These are phyloP conservation scores for Tetrastigma voinierianum DNA, from an alignment of 164 flowering plant genomes.

Conservation along the genomic window DNA sequence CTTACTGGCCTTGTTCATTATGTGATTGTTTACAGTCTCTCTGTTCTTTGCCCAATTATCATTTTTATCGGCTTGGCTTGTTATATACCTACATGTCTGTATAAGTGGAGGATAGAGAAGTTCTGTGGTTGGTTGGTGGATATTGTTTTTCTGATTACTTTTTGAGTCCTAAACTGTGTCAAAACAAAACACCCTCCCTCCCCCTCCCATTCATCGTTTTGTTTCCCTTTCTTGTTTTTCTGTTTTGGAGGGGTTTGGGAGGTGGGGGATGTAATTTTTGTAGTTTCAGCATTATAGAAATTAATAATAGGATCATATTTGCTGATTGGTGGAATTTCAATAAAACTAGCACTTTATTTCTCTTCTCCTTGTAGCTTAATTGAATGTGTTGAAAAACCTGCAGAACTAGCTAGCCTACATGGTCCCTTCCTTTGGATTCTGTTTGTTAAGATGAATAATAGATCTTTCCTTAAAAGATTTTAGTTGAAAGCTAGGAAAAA, in stretches of 20 bases:
- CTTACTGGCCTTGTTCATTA: constrained; percentile 43
- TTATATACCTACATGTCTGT: constrained; percentile 23
- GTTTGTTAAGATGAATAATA: not conserved
- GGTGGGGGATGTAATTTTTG: constrained; percentile 40
- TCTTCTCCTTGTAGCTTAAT: not conserved
- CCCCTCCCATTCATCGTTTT: no score
- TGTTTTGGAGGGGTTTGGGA: constrained; percentile 5
- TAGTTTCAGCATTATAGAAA: constrained; percentile 28
- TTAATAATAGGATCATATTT: constrained; percentile 39
- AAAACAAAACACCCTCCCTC: constrained; percentile 23
- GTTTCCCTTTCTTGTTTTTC: constrained; percentile 6
- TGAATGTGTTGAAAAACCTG: not conserved
- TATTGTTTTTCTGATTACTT: constrained; percentile 20
- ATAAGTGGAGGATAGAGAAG: constrained; percentile 27
- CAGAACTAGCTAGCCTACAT: not conserved
- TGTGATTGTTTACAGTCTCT: constrained; percentile 39
- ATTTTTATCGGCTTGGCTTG: constrained; percentile 14
- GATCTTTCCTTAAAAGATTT: not conserved
- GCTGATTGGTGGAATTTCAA: constrained; percentile 36
- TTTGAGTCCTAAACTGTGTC: constrained; percentile 14
- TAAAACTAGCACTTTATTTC: constrained; percentile 26
- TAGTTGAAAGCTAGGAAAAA: no score
- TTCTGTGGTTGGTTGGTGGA: constrained; percentile 31
- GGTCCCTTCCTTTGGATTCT: not conserved
- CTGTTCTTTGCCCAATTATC: constrained; percentile 17